phyloP scores from a whole-genome alignment of 2,329 filamentous ascomycete genomes.

The Leptographium lundbergii region DNA sequence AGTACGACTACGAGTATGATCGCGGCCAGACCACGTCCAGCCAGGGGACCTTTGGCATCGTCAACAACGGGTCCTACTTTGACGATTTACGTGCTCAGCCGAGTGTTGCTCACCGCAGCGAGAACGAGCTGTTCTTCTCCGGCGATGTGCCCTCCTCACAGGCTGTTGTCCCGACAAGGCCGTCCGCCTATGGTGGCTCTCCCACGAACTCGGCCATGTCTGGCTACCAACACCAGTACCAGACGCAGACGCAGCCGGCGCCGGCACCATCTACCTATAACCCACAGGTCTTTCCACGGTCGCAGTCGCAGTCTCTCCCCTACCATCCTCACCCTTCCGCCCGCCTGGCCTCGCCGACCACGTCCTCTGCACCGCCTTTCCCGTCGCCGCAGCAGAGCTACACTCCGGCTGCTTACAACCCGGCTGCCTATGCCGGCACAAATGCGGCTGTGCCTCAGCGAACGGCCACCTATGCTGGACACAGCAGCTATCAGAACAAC shows the following conservation, averaged over 20 bases:
- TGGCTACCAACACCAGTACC: constrained; percentile 40
- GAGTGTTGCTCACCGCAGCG: constrained; percentile 16
- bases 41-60: constrained; percentile 25
- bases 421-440: constrained; percentile 42
- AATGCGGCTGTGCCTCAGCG: constrained; percentile 30
- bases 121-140: constrained; percentile 54
- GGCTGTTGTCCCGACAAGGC: constrained; percentile 13
- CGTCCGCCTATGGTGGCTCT: constrained; percentile 23
- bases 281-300: constrained; percentile 49
- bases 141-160: constrained; percentile 21
- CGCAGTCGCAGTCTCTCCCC: constrained; percentile 38
- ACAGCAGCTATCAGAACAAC: constrained; percentile 25
- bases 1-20: constrained; percentile 13
- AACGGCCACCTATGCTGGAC: constrained; percentile 36
- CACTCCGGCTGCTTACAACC: constrained; percentile 41
- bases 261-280: constrained; percentile 50
- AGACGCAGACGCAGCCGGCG: constrained; percentile 31
- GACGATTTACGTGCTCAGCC: constrained; percentile 16
- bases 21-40: constrained; percentile 38
- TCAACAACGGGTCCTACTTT: constrained; percentile 54
- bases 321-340: constrained; percentile 19
- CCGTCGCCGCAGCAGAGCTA: constrained; percentile 27
- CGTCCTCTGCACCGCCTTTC: constrained; percentile 18
- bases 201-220: constrained; percentile 30
- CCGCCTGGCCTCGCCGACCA: constrained; percentile 25